phyloP scores from a whole-genome alignment of 75 land plant genomes.

The Isoetes taiwanensis region DNA sequence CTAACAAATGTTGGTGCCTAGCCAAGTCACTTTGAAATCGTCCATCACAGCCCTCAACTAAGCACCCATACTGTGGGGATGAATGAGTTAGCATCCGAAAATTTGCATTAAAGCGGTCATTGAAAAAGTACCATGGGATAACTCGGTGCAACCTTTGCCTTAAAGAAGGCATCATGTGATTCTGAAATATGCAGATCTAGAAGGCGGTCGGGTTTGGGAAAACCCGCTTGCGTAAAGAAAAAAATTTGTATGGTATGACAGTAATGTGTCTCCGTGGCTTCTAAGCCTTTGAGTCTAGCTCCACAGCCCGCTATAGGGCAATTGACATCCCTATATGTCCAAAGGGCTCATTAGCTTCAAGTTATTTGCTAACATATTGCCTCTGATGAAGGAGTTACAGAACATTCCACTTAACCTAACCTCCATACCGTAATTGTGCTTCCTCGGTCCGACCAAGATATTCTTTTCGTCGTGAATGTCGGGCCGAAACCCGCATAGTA shows the following conservation, averaged over 20 bases:
- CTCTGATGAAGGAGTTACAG: too few species aligned
- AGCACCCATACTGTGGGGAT: slow-evolving; percentile 64
- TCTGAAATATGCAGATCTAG: slow-evolving; percentile 85
- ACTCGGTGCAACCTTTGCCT: slow-evolving; percentile 89
- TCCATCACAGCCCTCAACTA: slow-evolving; percentile 78
- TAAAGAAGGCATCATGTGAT: slow-evolving; percentile 91
- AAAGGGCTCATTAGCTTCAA: too few species aligned
- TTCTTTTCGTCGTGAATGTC: too few species aligned
- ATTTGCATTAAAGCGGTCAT: neutral
- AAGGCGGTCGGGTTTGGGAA: too few species aligned
- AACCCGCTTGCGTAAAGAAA: slow-evolving; percentile 77
- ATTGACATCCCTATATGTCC: slow-evolving; percentile 43
- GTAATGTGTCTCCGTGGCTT: slow-evolving; percentile 83
- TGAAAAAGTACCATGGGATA: slow-evolving; percentile 65
- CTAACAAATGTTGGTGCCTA: slow-evolving; percentile 80
- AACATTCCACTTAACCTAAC: too few species aligned
- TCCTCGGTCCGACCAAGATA: too few species aligned
- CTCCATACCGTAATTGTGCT: too few species aligned
- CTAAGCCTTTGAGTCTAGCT: slow-evolving; percentile 45
- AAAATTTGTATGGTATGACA: slow-evolving; percentile 74
- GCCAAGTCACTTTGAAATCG: slow-evolving; percentile 51
- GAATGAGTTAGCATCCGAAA: neutral
- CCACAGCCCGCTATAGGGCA: slow-evolving; percentile 94
- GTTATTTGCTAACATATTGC: too few species aligned
- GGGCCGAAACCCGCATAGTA: too few species aligned